Conservation (phyloP, 257 asterid species). For the Solanum tarijense region DNA sequence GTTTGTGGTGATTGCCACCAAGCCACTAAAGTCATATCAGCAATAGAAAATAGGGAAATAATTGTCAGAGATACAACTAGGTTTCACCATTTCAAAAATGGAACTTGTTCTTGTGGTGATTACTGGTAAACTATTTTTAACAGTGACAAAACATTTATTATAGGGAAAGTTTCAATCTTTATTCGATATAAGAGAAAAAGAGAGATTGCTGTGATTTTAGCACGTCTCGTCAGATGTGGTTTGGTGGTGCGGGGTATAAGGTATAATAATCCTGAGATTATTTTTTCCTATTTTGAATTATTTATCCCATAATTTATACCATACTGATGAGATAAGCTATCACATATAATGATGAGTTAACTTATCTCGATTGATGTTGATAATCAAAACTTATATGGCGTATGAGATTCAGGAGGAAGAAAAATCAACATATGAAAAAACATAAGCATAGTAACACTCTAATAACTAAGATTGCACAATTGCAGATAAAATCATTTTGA, state of each 20-base stretch:
- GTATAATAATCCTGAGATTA: no score
- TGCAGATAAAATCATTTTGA: background rate
- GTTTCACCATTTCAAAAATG: slow-evolving; percentile 66
- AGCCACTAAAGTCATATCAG: slow-evolving; percentile 57
- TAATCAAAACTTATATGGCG: background rate
- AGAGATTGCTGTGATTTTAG: background rate
- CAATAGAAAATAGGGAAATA: slow-evolving; percentile 51
- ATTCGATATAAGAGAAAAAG: background rate
- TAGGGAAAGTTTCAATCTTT: background rate
- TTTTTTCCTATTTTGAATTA: background rate
- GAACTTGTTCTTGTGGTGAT: slow-evolving; percentile 70
- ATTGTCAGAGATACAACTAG: slow-evolving; percentile 63
- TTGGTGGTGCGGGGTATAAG: background rate
- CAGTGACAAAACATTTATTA: background rate
- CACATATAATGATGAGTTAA: background rate
- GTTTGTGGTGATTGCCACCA: slow-evolving; percentile 69
- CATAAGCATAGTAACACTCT: background rate
- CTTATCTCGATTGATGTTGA: background rate
- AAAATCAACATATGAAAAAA: background rate
- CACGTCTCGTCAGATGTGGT: background rate
- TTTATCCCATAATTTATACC: background rate
- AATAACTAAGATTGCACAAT: background rate
- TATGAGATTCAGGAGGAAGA: background rate
- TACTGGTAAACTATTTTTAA: slow-evolving; percentile 40
- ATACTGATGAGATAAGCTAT: no score